Conservation (phyloP, 345 rosid genomes). For the Isatis tinctoria region DNA sequence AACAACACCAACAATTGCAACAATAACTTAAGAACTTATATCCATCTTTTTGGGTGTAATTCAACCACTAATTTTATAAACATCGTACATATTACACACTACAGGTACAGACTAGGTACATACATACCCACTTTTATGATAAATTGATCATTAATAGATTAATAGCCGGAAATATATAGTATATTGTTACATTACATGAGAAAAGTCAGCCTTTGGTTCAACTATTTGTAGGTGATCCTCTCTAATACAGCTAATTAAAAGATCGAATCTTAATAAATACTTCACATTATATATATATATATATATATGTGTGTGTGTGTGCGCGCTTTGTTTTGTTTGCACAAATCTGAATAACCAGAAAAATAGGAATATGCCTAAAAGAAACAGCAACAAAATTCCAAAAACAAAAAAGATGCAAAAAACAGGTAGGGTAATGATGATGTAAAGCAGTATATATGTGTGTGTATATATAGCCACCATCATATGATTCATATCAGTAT, state of each 20-base stretch:
- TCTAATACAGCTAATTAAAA: slow-evolving; percentile 5
- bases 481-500: background rate
- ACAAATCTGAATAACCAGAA: slow-evolving; percentile 22
- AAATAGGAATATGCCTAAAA: slow-evolving; percentile 21
- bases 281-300: background rate
- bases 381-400: slow-evolving; percentile 29
- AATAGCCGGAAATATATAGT: background rate
- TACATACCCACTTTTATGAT: slow-evolving; percentile 8
- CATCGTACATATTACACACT: slow-evolving; percentile 15
- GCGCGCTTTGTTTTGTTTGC: slow-evolving; percentile 7
- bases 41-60: background rate
- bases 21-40: background rate
- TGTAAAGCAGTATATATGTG: slow-evolving; percentile 15
- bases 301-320: too few species aligned
- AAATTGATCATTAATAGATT: background rate
- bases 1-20: slow-evolving; percentile 9
- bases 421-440: slow-evolving; percentile 38
- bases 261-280: background rate
- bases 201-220: slow-evolving; percentile 20
- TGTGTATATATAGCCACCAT: background rate
- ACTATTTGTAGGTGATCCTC: slow-evolving; percentile 20
- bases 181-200: slow-evolving; percentile 12
- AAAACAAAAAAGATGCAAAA: slow-evolving; percentile 15
- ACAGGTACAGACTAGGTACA: background rate
- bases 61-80: slow-evolving; percentile 25